Conservation (phyloP, 2,329 filamentous ascomycete species). For the Pseudogymnoascus sp. region DNA sequence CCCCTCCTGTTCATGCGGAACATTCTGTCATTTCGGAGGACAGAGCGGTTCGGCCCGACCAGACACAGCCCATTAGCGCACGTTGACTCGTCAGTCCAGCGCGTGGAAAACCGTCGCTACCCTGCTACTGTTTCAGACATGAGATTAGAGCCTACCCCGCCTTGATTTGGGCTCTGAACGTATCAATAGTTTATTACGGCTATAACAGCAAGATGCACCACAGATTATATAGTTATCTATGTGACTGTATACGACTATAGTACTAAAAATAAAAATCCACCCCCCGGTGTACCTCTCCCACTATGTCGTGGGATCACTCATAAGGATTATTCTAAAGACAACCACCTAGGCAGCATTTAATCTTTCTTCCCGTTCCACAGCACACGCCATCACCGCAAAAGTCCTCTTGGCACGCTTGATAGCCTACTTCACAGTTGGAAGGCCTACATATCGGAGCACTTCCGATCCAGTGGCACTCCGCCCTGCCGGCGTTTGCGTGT, state of each 20-base stretch:
- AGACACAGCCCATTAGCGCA: background rate
- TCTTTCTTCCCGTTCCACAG: background rate
- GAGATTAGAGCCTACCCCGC: background rate
- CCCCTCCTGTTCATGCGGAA: background rate
- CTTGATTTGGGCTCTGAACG: background rate
- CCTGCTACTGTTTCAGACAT: background rate
- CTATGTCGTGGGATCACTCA: background rate
- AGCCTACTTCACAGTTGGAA: background rate
- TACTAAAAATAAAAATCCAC: constrained; percentile 44
- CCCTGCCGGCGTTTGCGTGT: background rate
- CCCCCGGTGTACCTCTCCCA: constrained; percentile 24
- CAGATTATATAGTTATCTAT: background rate
- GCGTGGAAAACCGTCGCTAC: background rate
- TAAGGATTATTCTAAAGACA: background rate
- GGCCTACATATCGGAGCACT: background rate
- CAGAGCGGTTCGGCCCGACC: background rate
- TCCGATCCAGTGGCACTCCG: background rate
- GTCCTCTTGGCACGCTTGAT: background rate
- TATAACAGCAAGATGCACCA: background rate
- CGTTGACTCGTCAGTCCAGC: background rate
- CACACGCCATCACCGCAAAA: background rate
- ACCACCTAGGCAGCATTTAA: background rate
- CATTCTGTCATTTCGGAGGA: background rate
- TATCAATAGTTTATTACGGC: background rate
- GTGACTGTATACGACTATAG: constrained; percentile 53